Base-by-base conservation (phyloP, 192 early-diverging fungal species). In the Umbelopsis ramanniana region DNA sequence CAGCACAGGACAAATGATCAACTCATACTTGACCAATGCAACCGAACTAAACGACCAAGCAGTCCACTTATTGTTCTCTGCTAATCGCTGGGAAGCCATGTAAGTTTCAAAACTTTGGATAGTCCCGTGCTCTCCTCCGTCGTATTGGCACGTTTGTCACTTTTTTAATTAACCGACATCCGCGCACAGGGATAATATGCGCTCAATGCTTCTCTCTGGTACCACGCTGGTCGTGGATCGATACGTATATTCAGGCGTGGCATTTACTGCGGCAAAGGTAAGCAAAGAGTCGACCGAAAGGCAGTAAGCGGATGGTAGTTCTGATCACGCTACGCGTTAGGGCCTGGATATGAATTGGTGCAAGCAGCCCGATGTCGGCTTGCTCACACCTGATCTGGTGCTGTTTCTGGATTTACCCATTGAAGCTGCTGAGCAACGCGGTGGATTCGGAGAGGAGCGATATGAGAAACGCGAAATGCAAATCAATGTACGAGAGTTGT, bases 171-270 rank as follows among this genome's bases (percentile, higher is more conserved):
- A 7, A 63, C 33, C 17, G 11, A 54, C 50, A 9, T 5, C 8
- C 3, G 4, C 21, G 19, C 47, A 23, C 3, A 91, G 87, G 80
- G 76, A 84, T 23, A 60, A 79, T 10, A 86, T 98, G 79, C 83
- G 78, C 46, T 67, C 73, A 9, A 81, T 85, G 40, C 84, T 98
- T 37, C 72, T 84, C 23, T 66, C 52, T 35, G 97, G 96, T 11
- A 91, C 75, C 0, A 91, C 93, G 6, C 75, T 97, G 12, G 81
- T 99, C 3, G 91, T 96, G 2, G 98, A 98, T 80, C 86, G 98
- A 48, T 99, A 99, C 79, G 94, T 95, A 0, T 98, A 94, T 73
- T 98, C 96, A 1, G 98, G 98, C 11, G 93, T 95, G 7, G 94
- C 94, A 2, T 99, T 93, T 74, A 93, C 94, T 0, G 88, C 90